phyloP scores from a whole-genome alignment of 2,329 filamentous ascomycete genomes.

The Amylocarpus encephaloides region DNA sequence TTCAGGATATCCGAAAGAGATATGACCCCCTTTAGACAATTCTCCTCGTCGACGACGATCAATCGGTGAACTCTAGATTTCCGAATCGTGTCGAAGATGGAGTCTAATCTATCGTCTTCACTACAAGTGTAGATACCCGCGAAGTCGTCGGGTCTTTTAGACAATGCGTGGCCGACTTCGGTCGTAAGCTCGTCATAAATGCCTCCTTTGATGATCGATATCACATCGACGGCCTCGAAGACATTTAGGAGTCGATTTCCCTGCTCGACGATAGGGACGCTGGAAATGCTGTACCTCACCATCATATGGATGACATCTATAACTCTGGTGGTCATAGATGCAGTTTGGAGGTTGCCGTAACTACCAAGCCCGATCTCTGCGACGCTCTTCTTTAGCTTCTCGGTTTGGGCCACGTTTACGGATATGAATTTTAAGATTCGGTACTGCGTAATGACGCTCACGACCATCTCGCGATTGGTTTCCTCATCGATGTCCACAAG shows the following conservation, averaged over 20 bases:
- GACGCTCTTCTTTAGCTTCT: conserved; percentile 80
- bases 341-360: conserved; percentile 73
- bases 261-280: conserved; percentile 83
- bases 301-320: conserved; percentile 92
- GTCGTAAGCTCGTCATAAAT: conserved; percentile 85
- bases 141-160: conserved; percentile 83
- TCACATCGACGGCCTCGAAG: conserved; percentile 96
- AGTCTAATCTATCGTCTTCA: conserved; percentile 83
- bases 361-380: conserved; percentile 80
- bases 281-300: conserved; percentile 89
- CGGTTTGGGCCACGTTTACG: conserved; percentile 80
- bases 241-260: conserved; percentile 80
- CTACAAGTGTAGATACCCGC: conserved; percentile 96
- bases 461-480: conserved; percentile 83
- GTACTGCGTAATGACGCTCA: conserved; percentile 97
- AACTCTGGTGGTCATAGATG: conserved; percentile 82
- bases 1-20: conserved; percentile 95
- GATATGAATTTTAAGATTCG: conserved; percentile 98
- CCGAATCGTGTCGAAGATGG: conserved; percentile 93
- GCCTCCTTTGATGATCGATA: conserved; percentile 89
- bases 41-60: conserved; percentile 86
- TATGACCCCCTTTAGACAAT: conserved; percentile 78
- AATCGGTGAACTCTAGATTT: conserved; percentile 91
- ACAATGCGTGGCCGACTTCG: conserved; percentile 80
- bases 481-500: conserved; percentile 92